Evolutionary conservation across 768 basidiomycete species (phyloP), one percentile per base, ranked within the genome.

Genomic region (Hygrocybe punicea): DNA sequence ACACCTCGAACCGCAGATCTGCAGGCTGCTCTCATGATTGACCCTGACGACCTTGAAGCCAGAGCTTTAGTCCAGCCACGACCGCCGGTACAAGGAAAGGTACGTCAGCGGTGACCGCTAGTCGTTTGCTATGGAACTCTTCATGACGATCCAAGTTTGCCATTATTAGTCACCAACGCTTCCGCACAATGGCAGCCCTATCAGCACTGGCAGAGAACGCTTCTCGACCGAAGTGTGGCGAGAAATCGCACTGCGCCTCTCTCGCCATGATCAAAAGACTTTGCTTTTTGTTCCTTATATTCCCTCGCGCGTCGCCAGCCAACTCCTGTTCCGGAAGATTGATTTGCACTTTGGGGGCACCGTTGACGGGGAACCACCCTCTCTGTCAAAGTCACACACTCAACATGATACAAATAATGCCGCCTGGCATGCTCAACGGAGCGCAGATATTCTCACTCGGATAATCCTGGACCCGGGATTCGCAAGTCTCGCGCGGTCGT

Each of bases 221-320:
- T 81, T 89, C 62, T 87, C 86, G 3, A 75, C 75, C 6, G 87
- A 89, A 70, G 81, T 89, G 51, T 89, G 87, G 87, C 76, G 84
- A 36, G 82, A 87, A 65, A 83, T 89, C 37, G 85, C 82, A 0
- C 70, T 77, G 6, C 84, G 77, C 62, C 77, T 89, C 5, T 83
- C 86, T 0, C 77, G 81, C 17, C 79, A 79, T 8, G 87, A 89
- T 66, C 80, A 89, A 51, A 85, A 82, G 63, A 78, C 83, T 1
- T 71, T 87, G 0, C 73, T 89, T 1, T 78, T 81, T 51, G 78
- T 89, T 3, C 85, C 86, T 0, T 84, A 88, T 60, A 78, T 77
- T 16, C 73, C 88, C 37, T 88, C 87, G 2, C 81, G 83, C 37
- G 82, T 89, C 48, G 86, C 87, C 3, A 82, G 83, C 58, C 84